phyloP scores from a whole-genome alignment of 164 flowering plant species.

The Chimonanthus praecox region DNA sequence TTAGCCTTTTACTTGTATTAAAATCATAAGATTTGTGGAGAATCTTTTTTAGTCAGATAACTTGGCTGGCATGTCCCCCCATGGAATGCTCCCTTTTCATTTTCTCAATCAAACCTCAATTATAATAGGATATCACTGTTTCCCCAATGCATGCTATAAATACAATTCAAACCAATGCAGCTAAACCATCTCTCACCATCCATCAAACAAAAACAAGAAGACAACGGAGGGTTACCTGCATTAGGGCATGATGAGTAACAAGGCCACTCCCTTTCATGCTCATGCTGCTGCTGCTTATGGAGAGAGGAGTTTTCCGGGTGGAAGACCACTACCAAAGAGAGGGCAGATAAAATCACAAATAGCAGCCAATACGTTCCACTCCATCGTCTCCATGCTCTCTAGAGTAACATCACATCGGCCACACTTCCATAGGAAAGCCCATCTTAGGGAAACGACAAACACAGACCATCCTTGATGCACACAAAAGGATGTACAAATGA shows the following conservation, averaged over 20 bases:
- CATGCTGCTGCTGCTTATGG: constrained; percentile 15
- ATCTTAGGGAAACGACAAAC: neutral
- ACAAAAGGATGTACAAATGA: constrained; percentile 19
- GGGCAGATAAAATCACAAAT: constrained; percentile 58
- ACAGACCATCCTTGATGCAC: neutral
- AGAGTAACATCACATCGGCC: constrained; percentile 24
- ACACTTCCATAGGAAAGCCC: constrained; percentile 3
- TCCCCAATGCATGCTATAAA: neutral
- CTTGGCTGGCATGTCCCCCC: constrained; percentile 5
- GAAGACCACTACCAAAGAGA: constrained; percentile 40
- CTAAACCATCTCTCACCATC: neutral
- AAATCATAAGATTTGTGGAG: no score
- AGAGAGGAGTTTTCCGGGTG: constrained; percentile 7
- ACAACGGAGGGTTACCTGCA: neutral
- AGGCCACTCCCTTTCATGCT: constrained; percentile 16
- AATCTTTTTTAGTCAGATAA: neutral
- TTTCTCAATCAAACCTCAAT: neutral
- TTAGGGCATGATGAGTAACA: constrained; percentile 26
- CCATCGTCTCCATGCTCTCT: constrained; percentile 35
- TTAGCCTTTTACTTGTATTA: no score
- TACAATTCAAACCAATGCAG: neutral
- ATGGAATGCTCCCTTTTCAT: neutral
- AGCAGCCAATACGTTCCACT: constrained; percentile 42
- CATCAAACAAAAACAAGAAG: neutral
- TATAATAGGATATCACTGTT: neutral